Percentiles rank a stretch among this genome's conserved stretches.
Evolutionary conservation across 495 filamentous ascomycete species (phyloP).

Genomic region (Aspergillus carlsbadensis): DNA sequence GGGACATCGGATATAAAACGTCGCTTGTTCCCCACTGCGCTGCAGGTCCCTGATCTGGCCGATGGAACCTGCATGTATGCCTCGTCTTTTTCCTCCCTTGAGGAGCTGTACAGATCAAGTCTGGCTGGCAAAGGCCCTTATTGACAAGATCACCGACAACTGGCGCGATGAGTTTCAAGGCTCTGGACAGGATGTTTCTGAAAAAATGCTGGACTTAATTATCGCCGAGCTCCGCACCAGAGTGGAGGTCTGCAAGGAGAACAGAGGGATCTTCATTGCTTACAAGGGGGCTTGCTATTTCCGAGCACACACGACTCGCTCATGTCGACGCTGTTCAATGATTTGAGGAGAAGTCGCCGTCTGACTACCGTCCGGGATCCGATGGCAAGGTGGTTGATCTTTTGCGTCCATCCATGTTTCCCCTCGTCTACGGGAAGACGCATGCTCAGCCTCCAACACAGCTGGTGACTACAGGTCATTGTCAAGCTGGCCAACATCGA

Average conservation of each 20-base stretch:
- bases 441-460: neutral
- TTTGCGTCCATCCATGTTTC: constrained; percentile 11
- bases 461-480: constrained; percentile 52
- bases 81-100: no score
- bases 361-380: constrained; percentile 13
- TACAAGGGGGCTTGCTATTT: no score
- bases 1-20: no score
- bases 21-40: no score
- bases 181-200: constrained; percentile 31
- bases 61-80: no score
- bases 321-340: no score
- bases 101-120: no score
- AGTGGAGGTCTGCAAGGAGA: no score
- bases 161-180: constrained; percentile 13
- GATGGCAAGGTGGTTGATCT: constrained; percentile 9
- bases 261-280: no score
- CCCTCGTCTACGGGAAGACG: neutral
- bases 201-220: neutral
- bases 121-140: neutral
- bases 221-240: no score
- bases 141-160: constrained; percentile 1
- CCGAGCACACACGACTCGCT: no score
- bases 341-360: neutral
- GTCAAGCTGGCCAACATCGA: constrained; percentile 63
- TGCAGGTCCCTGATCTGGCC: no score